These are phyloP conservation scores for Suhomyces sp. DNA, from an alignment of 805 yeast species.

Conservation along the genomic window DNA sequence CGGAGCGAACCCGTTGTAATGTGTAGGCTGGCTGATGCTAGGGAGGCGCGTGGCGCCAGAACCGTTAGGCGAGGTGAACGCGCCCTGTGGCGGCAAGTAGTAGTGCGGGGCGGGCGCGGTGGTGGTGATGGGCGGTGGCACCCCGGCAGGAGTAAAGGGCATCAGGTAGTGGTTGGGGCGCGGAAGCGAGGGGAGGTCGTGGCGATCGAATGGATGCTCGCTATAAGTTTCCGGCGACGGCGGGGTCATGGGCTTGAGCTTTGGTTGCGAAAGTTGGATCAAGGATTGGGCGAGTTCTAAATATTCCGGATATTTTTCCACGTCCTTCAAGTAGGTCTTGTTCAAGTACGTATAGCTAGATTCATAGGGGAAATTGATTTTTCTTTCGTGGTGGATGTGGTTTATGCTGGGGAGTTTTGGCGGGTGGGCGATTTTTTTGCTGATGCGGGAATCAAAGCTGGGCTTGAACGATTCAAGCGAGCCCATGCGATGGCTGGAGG, in stretches of 20 bases:
- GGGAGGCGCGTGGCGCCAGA: not conserved
- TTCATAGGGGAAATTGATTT: slow-evolving; percentile 52
- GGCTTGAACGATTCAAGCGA: slow-evolving; percentile 22
- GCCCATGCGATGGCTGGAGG: not conserved
- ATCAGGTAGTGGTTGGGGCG: not conserved
- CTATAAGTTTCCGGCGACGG: not conserved
- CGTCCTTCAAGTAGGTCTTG: slow-evolving; percentile 47
- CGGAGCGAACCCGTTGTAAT: not conserved
- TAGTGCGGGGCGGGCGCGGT: not conserved
- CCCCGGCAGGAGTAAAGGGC: not conserved
- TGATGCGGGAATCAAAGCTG: slow-evolving; percentile 36
- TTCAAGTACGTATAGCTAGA: slow-evolving; percentile 50
- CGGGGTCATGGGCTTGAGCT: not conserved
- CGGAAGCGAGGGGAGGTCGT: not conserved
- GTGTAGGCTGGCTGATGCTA: not conserved
- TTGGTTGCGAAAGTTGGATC: slow-evolving; percentile 30
- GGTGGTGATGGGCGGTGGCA: not conserved
- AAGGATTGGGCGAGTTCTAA: slow-evolving; percentile 45
- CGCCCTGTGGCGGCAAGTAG: slow-evolving; percentile 3
- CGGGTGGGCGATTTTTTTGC: slow-evolving; percentile 22
- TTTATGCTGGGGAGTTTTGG: slow-evolving; percentile 17
- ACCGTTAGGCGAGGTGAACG: slow-evolving; percentile 1
- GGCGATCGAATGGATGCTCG: not conserved
- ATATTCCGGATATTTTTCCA: slow-evolving; percentile 46
- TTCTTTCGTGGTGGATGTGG: slow-evolving; percentile 24